Evolutionary conservation across 2,329 filamentous ascomycete species (phyloP).

Genomic region (Fusarium napiforme): DNA sequence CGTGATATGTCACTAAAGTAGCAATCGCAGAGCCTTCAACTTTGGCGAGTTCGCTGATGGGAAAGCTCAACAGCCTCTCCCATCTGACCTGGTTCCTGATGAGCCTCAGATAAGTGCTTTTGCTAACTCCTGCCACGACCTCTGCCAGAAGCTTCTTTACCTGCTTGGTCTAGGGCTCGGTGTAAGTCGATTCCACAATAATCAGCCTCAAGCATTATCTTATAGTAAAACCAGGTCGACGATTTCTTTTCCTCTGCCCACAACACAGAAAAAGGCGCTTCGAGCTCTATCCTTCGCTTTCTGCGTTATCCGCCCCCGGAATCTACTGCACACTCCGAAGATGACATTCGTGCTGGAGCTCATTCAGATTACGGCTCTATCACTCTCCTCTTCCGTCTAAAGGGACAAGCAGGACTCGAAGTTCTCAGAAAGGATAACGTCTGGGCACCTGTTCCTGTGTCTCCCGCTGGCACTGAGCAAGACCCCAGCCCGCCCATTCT

Average conservation of each 20-base stretch:
- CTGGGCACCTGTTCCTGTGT: conserved; percentile 75
- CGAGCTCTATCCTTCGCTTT: conserved; percentile 72
- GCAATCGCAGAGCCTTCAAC: conserved; percentile 80
- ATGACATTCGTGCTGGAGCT: conserved; percentile 86
- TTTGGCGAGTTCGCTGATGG: conserved; percentile 79
- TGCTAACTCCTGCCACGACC: conserved; percentile 73
- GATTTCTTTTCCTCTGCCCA: conserved; percentile 68
- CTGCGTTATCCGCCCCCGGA: conserved; percentile 75
- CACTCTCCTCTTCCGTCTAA: conserved; percentile 85
- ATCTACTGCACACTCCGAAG: conserved; percentile 55
- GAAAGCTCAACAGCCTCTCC: conserved; percentile 81
- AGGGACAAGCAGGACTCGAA: conserved; percentile 87
- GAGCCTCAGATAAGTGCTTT: conserved; percentile 74
- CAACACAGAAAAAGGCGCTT: conserved; percentile 56
- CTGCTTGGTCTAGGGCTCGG: conserved; percentile 83
- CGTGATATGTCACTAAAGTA: neutral
- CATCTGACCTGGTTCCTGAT: conserved; percentile 68
- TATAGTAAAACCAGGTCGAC: conserved; percentile 50
- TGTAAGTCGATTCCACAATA: conserved; percentile 53
- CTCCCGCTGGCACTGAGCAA: conserved; percentile 67
- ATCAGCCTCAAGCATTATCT: conserved; percentile 4
- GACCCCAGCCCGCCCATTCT: conserved; percentile 78
- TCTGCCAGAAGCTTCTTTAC: conserved; percentile 78
- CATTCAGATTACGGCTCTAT: conserved; percentile 87
- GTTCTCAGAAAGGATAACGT: conserved; percentile 69